These are phyloP conservation scores for Bipolaris cookei DNA, from an alignment of 2,329 filamentous ascomycete genomes.

Conservation along the genomic window DNA sequence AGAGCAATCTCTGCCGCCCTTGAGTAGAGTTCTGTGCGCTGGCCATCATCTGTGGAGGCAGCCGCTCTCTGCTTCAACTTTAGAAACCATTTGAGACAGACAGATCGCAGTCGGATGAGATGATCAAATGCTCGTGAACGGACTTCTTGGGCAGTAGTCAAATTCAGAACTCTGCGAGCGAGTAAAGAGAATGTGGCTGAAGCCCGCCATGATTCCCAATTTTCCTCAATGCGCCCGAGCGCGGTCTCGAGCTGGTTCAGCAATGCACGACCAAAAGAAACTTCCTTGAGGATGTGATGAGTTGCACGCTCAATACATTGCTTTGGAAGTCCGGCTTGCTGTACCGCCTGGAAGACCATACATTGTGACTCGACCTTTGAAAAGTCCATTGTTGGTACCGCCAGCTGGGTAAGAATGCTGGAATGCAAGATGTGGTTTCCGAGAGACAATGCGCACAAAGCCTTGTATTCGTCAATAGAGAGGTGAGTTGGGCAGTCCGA, in stretches of 20 bases:
- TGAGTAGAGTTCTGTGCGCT: slow-evolving; percentile 41
- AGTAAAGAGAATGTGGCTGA: slow-evolving; percentile 53
- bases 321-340: slow-evolving; percentile 54
- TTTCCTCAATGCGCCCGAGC: slow-evolving; percentile 21
- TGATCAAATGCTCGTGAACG: slow-evolving; percentile 36
- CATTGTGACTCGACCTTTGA: slow-evolving; percentile 57
- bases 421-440: slow-evolving; percentile 50
- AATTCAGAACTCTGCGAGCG: slow-evolving; percentile 52
- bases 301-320: slow-evolving; percentile 33
- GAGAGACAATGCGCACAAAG: slow-evolving; percentile 57
- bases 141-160: slow-evolving; percentile 38
- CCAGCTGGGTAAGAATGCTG: slow-evolving; percentile 16
- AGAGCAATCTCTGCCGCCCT: slow-evolving; percentile 52
- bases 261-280: slow-evolving; percentile 39
- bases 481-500: slow-evolving; percentile 57
- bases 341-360: slow-evolving; percentile 58
- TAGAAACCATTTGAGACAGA: slow-evolving; percentile 52
- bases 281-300: slow-evolving; percentile 49
- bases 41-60: slow-evolving; percentile 27
- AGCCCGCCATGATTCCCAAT: slow-evolving; percentile 51
- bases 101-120: slow-evolving; percentile 43
- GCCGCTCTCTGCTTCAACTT: slow-evolving; percentile 41
- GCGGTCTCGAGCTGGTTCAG: slow-evolving; percentile 24
- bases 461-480: slow-evolving; percentile 61
- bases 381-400: slow-evolving; percentile 51